Base-by-base conservation (phyloP, 257 asterid species). In the Solanum microdontum region DNA sequence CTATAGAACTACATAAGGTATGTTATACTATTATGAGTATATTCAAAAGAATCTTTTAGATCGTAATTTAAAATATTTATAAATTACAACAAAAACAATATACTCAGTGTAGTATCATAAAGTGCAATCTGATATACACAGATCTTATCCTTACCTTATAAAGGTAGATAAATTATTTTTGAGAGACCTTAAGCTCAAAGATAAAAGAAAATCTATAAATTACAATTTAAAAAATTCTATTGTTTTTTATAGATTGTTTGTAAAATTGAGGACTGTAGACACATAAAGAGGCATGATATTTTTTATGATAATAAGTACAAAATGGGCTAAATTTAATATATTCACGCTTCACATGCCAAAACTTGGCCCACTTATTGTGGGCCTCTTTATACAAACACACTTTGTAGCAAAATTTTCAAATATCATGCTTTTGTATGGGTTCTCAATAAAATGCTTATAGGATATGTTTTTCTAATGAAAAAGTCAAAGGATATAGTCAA, bases 401-500 rank as follows among this genome's bases (percentile, higher is more conserved):
- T 13, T 76, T n/a, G 84, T 24, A n/a, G 19, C 34, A 80, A 80
- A 13, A 1, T 17, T 45, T 48, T 82, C 69, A 82, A 28, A 82
- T 82, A 82, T 48, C 69, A 82, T 82, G 85, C 85, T 28, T 80
- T 74, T 82, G n/a, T 48, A 82, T 28, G 68, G 68, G 85, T 19
- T 82, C 11, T 28, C 69, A 82, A 28, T 82, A 45, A 82, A 82
- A 7, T 80, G 5, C 28, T 80, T 45, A 45, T 80, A 19, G 26
- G 34, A 80, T 19, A 80, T 28, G 8, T 80, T 45, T 24, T 45
- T 28, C 11, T 8, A 80, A 45, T 19, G 6, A 45, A 80, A 76
- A 28, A 45, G 68, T 28, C 85, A 45, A 80, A 30, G 1, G 10
- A 0, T 80, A 4, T 80, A 28, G 68, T 80, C 39, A 28, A 80